Evolutionary conservation across 352 stramenopile genomes (phyloP), one percentile per base, ranked within the genome.

Genomic region (Globisporangium lucens): DNA sequence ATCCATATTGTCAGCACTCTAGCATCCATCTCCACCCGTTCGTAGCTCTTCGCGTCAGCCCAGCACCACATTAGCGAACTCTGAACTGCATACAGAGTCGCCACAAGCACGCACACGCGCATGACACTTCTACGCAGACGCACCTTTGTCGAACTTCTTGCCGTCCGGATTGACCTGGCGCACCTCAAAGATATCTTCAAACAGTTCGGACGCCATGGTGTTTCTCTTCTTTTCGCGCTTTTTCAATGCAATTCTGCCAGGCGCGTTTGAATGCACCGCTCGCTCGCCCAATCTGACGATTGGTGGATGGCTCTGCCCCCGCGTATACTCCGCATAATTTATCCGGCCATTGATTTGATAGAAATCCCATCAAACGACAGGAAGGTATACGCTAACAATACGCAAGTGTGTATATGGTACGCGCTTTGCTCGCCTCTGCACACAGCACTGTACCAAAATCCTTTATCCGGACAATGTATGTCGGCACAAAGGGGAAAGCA

Each of bases 141-240:
- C 66, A 95, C 89, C 89, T 82, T 96, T 97, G 78, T 98, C 90
- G 65, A 98, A 98, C 79, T 99, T 99, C 86, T 99, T 99, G 38
- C 97, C 97, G 64, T 99, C 97, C 22, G 97, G 97, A 80, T 99
- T 99, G 29, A 99, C 71, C 68, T 97, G 83, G 51, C 89, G 97
- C 67, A 99, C 95, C 84, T 98, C 94, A 74, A 99, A 99, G 68
- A 99, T 99, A 80, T 99, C 97, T 82, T 99, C 97, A 87, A 99
- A 99, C 57, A 99, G 76, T 73, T 96, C 87, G 27, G 88, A 94
- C 75, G 88, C 85, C 88, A 96, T 96, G 38, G 2, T 66, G 15
- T 29, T 63, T 24, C 9, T 62, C 29, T 36, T 17, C n/a, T 33
- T 58, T n/a, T 60, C 29, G 53, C 27, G 60, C 56, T 61, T 46